Percentiles rank a stretch among this genome's conserved stretches.
These are phyloP conservation scores for Clavispora asparagi DNA, from an alignment of 805 yeast genomes.

Conservation along the genomic window DNA sequence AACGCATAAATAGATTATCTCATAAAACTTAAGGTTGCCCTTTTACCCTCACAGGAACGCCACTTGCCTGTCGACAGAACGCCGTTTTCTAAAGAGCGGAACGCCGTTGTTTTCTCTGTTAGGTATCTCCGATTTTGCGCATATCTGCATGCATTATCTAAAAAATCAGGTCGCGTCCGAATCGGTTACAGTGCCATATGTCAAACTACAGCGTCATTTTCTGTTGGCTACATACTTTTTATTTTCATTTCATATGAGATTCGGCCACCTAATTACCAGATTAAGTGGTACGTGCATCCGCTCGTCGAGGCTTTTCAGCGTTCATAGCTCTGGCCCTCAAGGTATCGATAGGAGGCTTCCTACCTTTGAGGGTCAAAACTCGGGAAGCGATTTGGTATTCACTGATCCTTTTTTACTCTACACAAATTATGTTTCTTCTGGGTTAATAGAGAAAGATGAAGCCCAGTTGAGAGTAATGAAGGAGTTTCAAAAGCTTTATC, in stretches of 20 bases:
- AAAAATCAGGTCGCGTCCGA: neutral
- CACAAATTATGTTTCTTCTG: slow-evolving; percentile 46
- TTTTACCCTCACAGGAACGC: too few species aligned
- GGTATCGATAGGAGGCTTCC: slow-evolving; percentile 38
- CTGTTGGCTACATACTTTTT: neutral
- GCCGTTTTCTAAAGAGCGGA: too few species aligned
- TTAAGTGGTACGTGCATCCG: neutral
- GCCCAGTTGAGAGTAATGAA: slow-evolving; percentile 59
- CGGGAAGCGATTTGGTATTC: slow-evolving; percentile 24
- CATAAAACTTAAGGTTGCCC: too few species aligned
- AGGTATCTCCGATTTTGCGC: neutral
- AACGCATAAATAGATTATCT: too few species aligned
- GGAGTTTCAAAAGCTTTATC: slow-evolving; percentile 57
- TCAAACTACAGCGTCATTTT: neutral
- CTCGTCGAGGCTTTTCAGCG: neutral
- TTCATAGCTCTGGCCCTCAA: slow-evolving; percentile 23
- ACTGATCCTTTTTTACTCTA: slow-evolving; percentile 64
- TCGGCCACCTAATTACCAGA: neutral
- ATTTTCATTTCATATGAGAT: neutral
- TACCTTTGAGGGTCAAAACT: neutral
- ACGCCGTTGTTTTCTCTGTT: neutral
- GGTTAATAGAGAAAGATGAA: slow-evolving; percentile 49
- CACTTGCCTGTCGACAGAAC: too few species aligned
- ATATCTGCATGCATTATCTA: neutral
- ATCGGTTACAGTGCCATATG: neutral